Evolutionary conservation across 805 yeast genomes (phyloP), one percentile per base, ranked within the genome.

Genomic region (Hanseniaspora nectarophila): DNA sequence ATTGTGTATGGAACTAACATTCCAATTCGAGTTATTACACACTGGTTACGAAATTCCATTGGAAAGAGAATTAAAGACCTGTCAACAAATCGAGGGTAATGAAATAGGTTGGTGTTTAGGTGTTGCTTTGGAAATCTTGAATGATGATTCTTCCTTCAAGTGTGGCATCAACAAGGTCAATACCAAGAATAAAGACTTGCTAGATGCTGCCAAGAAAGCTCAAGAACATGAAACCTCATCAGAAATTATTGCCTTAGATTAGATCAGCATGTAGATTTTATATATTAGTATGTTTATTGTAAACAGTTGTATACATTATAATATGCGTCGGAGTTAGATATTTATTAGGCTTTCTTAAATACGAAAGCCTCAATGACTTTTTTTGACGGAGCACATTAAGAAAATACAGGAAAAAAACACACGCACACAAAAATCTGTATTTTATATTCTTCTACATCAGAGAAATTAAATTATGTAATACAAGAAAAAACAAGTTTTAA

Each of bases 91-190:
- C 60, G 83, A 80, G 49, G 79, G 80, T 63, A 88, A 86, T 61
- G 98, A 92, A 70, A 74, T 92, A 49, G 99, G 98, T 32, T 92
- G 99, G 99, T 92, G 97, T 72, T 73, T 92, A 53, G 99, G 99
- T 60, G 98, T 97, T 1, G 86, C 97, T 1, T 75, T 92, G 60
- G 97, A 97, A 8, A 71, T 92, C 59, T 73, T 92, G 59, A 92
- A 85, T 56, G 72, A 68, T 43, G 68, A 77, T 20, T 40, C 45
- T 13, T 49, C 53, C 9, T 49, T 49, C 31, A 40, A 49, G 38
- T 49, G 53, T 26, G 45, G 37, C 6, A 26, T 49, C 15, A n/a
- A 32, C 8, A 31, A 47, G 31, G 28, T 31, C 4, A 20, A 16
- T 21, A 3, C 31, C 3, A 46, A 47, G 21, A 29, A 21, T 12